A percentile compares a stretch with the other conserved stretches of the same genome.
phyloP scores from a whole-genome alignment of 805 yeast genomes.

The Wickerhamomyces sydowiorum region DNA sequence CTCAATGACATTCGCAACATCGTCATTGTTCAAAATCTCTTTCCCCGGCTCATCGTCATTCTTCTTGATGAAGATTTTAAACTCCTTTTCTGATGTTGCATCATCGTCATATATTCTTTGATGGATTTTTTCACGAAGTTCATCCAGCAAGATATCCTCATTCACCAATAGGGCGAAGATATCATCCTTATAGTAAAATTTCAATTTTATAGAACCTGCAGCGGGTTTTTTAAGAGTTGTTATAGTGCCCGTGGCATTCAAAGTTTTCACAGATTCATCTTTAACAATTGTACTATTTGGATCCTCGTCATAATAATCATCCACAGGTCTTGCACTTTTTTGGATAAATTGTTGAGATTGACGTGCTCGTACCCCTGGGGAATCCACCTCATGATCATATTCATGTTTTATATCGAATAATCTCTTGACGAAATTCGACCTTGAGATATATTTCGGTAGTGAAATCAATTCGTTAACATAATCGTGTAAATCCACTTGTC shows the following conservation, averaged over 20 bases:
- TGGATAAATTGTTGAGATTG: conserved; percentile 5
- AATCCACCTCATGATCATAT: conserved; percentile 24
- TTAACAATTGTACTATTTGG: conserved; percentile 21
- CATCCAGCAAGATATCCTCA: conserved; percentile 39
- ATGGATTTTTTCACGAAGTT: conserved; percentile 43
- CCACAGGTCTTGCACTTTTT: background rate
- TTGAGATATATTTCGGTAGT: conserved; percentile 73
- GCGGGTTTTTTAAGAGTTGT: conserved; percentile 5
- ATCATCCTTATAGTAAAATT: conserved; percentile 75
- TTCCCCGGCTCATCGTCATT: conserved; percentile 24
- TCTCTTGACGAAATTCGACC: conserved; percentile 58
- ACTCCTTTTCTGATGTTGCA: conserved; percentile 20
- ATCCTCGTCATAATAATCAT: conserved; percentile 24
- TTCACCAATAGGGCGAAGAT: conserved; percentile 67
- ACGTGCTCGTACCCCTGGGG: conserved; percentile 8
- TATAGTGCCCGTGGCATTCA: conserved; percentile 7
- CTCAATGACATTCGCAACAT: conserved; percentile 27
- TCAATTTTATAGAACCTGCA: conserved; percentile 43
- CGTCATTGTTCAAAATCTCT: conserved; percentile 27
- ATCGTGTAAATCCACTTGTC: conserved; percentile 49
- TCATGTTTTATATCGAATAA: conserved; percentile 55
- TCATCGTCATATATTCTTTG: conserved; percentile 39
- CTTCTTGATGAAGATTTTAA: conserved; percentile 28
- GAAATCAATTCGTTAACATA: conserved; percentile 56
- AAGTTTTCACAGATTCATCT: conserved; percentile 18